Conservation (phyloP, 352 stramenopile species). For the Phytophthora sp. region DNA sequence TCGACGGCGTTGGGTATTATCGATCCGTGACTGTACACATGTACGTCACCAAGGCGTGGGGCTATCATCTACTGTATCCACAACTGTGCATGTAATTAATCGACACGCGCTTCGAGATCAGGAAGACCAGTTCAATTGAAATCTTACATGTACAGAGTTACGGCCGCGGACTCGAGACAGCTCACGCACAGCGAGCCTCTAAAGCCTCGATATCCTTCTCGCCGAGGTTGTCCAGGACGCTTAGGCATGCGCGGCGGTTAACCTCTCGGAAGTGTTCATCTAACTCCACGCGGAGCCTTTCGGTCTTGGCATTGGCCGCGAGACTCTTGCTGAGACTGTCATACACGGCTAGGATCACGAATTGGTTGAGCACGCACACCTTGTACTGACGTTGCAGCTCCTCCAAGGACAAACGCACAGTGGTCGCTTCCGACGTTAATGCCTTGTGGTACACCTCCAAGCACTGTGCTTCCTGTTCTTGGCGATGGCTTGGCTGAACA, state of each 20-base stretch:
- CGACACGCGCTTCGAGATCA: neutral
- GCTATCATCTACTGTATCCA: no score
- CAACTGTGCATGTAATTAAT: no score
- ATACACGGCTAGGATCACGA: slow-evolving; percentile 83
- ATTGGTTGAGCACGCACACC: slow-evolving; percentile 80
- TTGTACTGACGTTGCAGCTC: slow-evolving; percentile 65
- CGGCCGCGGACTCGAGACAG: no score
- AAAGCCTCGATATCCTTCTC: slow-evolving; percentile 35
- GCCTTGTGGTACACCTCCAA: slow-evolving; percentile 51
- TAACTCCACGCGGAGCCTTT: slow-evolving; percentile 65
- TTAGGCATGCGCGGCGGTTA: slow-evolving; percentile 67
- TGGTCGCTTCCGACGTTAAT: slow-evolving; percentile 28
- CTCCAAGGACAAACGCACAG: slow-evolving; percentile 31
- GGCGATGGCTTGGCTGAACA: slow-evolving; percentile 55
- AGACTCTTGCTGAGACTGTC: slow-evolving; percentile 82
- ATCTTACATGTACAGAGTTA: slow-evolving; percentile 1
- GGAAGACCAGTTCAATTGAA: slow-evolving; percentile 27
- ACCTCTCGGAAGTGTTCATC: slow-evolving; percentile 75
- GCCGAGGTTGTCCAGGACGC: slow-evolving; percentile 63
- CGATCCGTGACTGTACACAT: no score
- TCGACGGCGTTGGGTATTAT: neutral
- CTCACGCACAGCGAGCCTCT: slow-evolving; percentile 6
- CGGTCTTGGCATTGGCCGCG: slow-evolving; percentile 69
- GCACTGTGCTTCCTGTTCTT: slow-evolving; percentile 38
- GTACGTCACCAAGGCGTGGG: no score